These are phyloP conservation scores for Zoysia pacifica DNA, from an alignment of 176 grass and related monocot species.

Conservation along the genomic window DNA sequence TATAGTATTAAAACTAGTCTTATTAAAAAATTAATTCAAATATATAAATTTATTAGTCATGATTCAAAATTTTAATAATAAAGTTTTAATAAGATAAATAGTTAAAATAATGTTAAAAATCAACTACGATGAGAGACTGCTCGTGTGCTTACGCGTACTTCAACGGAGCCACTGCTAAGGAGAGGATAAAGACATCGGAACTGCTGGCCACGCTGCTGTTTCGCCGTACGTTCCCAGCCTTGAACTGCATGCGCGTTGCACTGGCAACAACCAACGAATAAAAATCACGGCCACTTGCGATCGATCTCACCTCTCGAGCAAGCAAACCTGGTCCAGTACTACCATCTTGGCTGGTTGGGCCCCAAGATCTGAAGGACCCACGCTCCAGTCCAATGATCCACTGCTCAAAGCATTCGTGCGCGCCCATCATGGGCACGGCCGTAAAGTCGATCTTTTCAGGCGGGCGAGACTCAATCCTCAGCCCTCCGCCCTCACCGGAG, in stretches of 20 bases:
- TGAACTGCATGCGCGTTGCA: background rate
- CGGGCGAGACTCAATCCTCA: no score
- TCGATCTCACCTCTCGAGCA: background rate
- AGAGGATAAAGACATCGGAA: background rate
- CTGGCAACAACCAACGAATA: background rate
- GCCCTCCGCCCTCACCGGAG: no score
- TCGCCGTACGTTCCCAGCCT: conserved; percentile 17
- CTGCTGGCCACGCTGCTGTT: background rate
- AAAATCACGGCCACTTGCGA: background rate
- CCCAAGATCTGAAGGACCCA: background rate
- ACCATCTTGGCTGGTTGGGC: background rate
- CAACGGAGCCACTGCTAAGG: background rate
- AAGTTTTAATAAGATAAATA: no score
- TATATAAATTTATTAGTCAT: no score
- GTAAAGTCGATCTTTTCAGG: no score
- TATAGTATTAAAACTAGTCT: no score
- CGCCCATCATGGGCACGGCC: background rate
- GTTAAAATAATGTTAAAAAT: no score
- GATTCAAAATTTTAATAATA: no score
- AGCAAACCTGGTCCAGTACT: background rate
- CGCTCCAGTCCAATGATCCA: background rate
- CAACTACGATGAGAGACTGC: no score
- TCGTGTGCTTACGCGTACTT: background rate
- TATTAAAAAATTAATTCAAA: no score
- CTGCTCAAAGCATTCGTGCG: background rate